Evolutionary conservation across 2,329 filamentous ascomycete genomes (phyloP), one percentile per base, ranked within the genome.

Genomic region (Microcera coccophila): DNA sequence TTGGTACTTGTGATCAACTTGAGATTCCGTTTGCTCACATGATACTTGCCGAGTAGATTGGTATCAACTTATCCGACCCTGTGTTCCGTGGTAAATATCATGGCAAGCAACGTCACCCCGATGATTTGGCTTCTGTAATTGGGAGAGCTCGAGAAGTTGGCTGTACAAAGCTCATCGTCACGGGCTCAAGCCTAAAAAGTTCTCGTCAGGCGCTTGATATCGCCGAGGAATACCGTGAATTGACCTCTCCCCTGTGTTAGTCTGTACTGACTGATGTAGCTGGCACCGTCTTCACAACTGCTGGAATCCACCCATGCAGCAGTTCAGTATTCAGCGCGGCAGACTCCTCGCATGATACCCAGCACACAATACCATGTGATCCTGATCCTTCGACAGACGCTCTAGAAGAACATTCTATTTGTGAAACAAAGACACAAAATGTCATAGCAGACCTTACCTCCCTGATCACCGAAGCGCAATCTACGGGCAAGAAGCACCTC

Each of bases 41-140:
- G 41, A 41, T 36, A 33, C 36, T 19, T 28, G 28, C 50, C 52
- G 26, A 56, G 49, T 61, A 84, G 81, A 84, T 98, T 60, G 93
- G 91, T 44, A 96, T 98, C 74, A 98, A 98, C 66, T 78, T 98
- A 42, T 87, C 90, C 40, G 93, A 98, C 61, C 87, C 87, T 39
- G 88, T 96, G 46, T 98, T 91, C 66, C 79, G 81, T 36, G 93
- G 93, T 38, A 68, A 79, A 32, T 94, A 97, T 62, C 84, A 94
- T 61, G 88, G 87, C 58, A 90, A 83, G 48, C 76, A 87, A 53
- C 69, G 73, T 19, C 89, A 94, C 57, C 78, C 82, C 10, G 75
- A 87, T 57, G 88, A 94, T 61, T 77, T 91, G 14, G 65, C 74
- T 20, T 84, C 82, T 51, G 87, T 98, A 19, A 71, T 98, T n/a